A percentile compares a stretch with the other conserved stretches of the same genome.
These are phyloP conservation scores for Pyrenophora teres DNA, from an alignment of 2,329 filamentous ascomycete genomes.

Conservation along the genomic window DNA sequence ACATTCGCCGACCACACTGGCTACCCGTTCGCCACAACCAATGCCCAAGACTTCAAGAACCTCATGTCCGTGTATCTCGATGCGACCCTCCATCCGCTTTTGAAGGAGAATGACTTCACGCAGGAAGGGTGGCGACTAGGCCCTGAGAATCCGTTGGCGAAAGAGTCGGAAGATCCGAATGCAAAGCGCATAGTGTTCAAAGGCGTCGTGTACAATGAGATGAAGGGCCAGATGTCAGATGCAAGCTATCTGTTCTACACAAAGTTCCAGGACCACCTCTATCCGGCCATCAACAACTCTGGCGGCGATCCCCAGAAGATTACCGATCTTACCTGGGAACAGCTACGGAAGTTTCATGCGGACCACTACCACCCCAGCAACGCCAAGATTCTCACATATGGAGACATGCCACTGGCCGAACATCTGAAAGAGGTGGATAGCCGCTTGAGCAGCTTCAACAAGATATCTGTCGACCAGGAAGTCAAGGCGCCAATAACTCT, in stretches of 20 bases:
- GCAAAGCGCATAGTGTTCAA: conserved; percentile 85
- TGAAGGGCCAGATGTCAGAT: conserved; percentile 99
- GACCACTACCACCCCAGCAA: conserved; percentile 98
- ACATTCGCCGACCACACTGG: conserved; percentile 95
- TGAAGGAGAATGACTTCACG: conserved; percentile 89
- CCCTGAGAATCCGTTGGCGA: conserved; percentile 76
- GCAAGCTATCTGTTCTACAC: conserved; percentile 96
- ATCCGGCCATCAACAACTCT: conserved; percentile 93
- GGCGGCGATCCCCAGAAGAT: conserved; percentile 96
- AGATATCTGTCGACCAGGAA: conserved; percentile 69
- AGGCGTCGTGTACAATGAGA: conserved; percentile 98
- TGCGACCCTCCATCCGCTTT: conserved; percentile 84
- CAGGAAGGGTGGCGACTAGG: conserved; percentile 98
- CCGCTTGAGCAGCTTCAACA: conserved; percentile 74
- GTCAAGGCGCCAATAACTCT: conserved; percentile 79
- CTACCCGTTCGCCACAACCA: conserved; percentile 97
- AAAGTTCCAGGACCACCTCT: conserved; percentile 90
- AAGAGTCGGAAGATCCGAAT: conserved; percentile 51
- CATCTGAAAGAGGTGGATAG: conserved; percentile 80
- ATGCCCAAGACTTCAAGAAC: conserved; percentile 92
- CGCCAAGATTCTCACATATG: conserved; percentile 93
- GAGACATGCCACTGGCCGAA: conserved; percentile 82
- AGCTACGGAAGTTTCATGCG: conserved; percentile 84
- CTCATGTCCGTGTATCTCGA: conserved; percentile 96
- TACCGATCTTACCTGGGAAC: conserved; percentile 89